A percentile compares a stretch with the other conserved stretches of the same genome.
These are phyloP conservation scores for Earliella scabrosa DNA, from an alignment of 1,284 basidiomycete genomes.

Conservation along the genomic window DNA sequence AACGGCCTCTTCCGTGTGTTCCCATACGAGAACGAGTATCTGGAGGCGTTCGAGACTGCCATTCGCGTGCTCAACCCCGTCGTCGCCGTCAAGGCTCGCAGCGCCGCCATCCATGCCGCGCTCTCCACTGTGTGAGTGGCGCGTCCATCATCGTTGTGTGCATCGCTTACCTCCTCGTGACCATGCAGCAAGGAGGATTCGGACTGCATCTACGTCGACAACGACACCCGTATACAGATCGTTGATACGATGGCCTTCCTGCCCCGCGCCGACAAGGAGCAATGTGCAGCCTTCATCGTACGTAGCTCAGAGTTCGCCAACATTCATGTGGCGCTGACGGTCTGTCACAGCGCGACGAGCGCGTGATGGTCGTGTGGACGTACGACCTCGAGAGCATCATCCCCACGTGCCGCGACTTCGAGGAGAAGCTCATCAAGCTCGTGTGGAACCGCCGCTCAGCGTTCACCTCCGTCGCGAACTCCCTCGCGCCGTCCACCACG, in stretches of 20 bases:
- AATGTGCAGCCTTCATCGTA: constrained; percentile 84
- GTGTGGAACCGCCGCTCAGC: constrained; percentile 68
- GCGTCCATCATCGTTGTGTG: neutral
- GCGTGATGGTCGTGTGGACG: constrained; percentile 77
- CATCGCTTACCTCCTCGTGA: neutral
- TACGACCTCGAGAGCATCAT: constrained; percentile 76
- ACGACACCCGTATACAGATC: constrained; percentile 66
- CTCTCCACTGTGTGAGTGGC: constrained; percentile 64
- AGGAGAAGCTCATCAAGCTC: constrained; percentile 80
- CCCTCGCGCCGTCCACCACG: constrained; percentile 43
- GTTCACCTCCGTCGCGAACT: constrained; percentile 40
- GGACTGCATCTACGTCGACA: constrained; percentile 58
- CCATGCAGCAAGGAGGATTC: constrained; percentile 51
- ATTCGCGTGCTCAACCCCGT: constrained; percentile 76
- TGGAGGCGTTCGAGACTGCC: constrained; percentile 74
- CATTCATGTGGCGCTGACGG: neutral
- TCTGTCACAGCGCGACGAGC: constrained; percentile 63
- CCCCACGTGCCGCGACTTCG: constrained; percentile 66
- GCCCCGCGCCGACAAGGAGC: constrained; percentile 77
- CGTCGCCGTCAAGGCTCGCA: constrained; percentile 80
- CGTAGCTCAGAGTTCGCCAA: constrained; percentile 26
- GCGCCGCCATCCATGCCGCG: constrained; percentile 81
- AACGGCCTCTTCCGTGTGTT: constrained; percentile 67
- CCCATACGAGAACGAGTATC: constrained; percentile 63
- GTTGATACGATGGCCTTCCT: constrained; percentile 65